Evolutionary conservation across 345 rosid species (phyloP).

Genomic region (Hibiscus trionum): DNA sequence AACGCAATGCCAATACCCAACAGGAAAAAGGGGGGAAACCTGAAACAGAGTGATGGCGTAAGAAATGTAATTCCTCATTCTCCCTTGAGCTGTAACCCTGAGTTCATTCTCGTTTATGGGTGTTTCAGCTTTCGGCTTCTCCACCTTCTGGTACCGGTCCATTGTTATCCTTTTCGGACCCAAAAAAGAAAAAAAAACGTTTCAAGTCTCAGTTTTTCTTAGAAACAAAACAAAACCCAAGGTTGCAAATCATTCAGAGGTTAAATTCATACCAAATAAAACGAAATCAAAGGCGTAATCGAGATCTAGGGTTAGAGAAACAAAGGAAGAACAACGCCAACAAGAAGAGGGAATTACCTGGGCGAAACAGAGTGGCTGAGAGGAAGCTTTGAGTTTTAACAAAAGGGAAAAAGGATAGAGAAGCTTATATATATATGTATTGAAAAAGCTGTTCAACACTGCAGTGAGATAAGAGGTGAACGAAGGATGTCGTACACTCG

Average conservation of each 20-base stretch:
- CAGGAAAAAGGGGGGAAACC: constrained; percentile 9
- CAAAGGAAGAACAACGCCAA: background rate
- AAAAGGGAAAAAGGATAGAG: background rate
- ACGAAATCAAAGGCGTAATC: background rate
- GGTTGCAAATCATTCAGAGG: too few species aligned
- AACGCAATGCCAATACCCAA: background rate
- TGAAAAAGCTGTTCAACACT: too few species aligned
- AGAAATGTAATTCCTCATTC: constrained; percentile 42
- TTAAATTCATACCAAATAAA: too few species aligned
- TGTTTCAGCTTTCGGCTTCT: constrained; percentile 39
- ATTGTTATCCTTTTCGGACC: constrained; percentile 4
- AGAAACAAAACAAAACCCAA: background rate
- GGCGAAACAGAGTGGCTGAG: background rate
- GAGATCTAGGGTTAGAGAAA: constrained; percentile 3
- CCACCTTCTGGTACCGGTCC: constrained; percentile 51
- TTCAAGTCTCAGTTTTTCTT: constrained; percentile 2
- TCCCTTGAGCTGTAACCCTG: constrained; percentile 43
- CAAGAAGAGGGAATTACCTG: background rate
- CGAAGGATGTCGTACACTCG: too few species aligned
- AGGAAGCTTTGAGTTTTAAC: background rate
- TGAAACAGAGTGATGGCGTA: constrained; percentile 43
- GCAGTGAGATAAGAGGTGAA: too few species aligned
- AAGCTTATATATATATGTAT: background rate
- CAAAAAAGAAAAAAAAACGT: background rate
- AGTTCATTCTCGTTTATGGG: constrained; percentile 45